These are phyloP conservation scores for Solanum okadae DNA, from an alignment of 257 asterid genomes.

Conservation along the genomic window DNA sequence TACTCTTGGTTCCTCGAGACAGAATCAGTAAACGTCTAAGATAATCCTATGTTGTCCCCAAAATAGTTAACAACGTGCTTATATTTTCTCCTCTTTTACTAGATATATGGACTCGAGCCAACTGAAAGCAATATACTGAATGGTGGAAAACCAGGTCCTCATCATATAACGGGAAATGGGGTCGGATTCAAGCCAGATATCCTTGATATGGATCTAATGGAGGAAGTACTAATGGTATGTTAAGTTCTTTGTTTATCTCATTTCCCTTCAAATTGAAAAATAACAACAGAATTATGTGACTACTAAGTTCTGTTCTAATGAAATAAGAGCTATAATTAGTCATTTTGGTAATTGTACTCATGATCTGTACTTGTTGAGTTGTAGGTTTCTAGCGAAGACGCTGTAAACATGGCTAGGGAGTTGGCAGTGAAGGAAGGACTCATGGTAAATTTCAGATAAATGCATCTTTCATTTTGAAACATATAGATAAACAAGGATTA, in stretches of 20 bases:
- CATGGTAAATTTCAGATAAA: conserved; percentile 33
- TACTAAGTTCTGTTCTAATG: neutral
- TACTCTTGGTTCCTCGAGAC: neutral
- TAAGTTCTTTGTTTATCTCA: neutral
- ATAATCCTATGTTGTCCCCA: neutral
- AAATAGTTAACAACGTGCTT: neutral
- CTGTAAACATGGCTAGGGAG: conserved; percentile 85
- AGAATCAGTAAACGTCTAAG: neutral
- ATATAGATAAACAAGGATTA: neutral
- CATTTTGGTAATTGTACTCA: neutral
- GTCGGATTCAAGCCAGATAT: conserved; percentile 99
- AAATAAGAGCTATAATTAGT: neutral
- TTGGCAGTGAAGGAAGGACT: conserved; percentile 93
- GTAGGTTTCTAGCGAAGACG: conserved; percentile 92
- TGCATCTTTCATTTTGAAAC: neutral
- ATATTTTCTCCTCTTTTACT: neutral
- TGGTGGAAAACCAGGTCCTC: conserved; percentile 99
- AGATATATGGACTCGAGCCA: conserved; percentile 96
- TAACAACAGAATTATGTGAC: neutral
- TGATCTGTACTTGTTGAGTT: neutral
- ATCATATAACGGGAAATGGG: conserved; percentile 96
- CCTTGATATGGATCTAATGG: conserved; percentile 95
- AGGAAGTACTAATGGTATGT: conserved; percentile 87
- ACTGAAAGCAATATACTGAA: conserved; percentile 79
- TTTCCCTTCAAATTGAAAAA: neutral